A percentile compares a stretch with the other conserved stretches of the same genome.
phyloP scores from a whole-genome alignment of 768 basidiomycete species.

The Xerocomus brunneocitrinus region DNA sequence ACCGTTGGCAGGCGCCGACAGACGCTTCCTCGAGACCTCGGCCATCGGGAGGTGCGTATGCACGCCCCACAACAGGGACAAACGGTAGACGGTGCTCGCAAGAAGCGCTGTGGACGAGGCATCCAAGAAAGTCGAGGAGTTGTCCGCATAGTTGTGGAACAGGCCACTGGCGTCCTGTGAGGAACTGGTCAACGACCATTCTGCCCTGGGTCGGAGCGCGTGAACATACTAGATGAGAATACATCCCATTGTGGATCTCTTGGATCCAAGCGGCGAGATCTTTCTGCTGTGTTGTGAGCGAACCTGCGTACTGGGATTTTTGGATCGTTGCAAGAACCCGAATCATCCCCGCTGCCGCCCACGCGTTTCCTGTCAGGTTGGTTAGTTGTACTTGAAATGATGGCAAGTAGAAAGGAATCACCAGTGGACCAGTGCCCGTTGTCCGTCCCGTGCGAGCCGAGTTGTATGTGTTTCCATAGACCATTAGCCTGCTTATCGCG shows the following conservation, averaged over 20 bases:
- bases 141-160: slow-evolving; percentile 72
- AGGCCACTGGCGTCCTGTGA: slow-evolving; percentile 11
- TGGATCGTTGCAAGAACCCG: slow-evolving; percentile 75
- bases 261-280: slow-evolving; percentile 61
- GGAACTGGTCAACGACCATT: neutral
- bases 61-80: slow-evolving; percentile 50
- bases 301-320: slow-evolving; percentile 49
- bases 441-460: slow-evolving; percentile 53
- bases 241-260: slow-evolving; percentile 76
- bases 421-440: slow-evolving; percentile 79
- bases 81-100: slow-evolving; percentile 71
- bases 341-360: slow-evolving; percentile 86
- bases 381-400: neutral
- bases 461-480: slow-evolving; percentile 74
- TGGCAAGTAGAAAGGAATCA: slow-evolving; percentile 15
- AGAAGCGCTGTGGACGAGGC: slow-evolving; percentile 70
- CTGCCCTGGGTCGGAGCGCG: neutral
- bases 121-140: slow-evolving; percentile 61
- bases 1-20: slow-evolving; percentile 24
- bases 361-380: slow-evolving; percentile 61
- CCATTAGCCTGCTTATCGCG: slow-evolving; percentile 44
- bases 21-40: slow-evolving; percentile 45
- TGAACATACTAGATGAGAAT: slow-evolving; percentile 48
- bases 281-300: slow-evolving; percentile 46
- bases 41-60: slow-evolving; percentile 52